Base-by-base conservation (phyloP, 306 rosid species). In the Notholithocarpus densiflorus region DNA sequence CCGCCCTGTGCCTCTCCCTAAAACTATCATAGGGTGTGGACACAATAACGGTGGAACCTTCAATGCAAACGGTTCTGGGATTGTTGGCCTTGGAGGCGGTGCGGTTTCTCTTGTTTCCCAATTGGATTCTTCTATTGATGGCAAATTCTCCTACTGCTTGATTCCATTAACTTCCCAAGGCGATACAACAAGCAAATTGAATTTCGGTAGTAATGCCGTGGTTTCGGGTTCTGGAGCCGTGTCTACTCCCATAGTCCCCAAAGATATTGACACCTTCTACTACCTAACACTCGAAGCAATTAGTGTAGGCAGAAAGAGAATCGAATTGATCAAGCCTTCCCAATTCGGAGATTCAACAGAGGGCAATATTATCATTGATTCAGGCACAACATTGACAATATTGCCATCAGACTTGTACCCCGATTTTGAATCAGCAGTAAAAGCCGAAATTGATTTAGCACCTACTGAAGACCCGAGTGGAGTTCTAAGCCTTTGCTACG, bases 131-230 rank as follows among this genome's bases (percentile, higher is more conserved):
- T 74, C 88, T 0, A 77, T 81, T 0, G 75, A 1, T 0, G 86
- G 83, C 0, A 92, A 85, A 43, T 92, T 90, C 66, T 86, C 94
- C 0, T 82, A 92, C 51, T 92, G 97, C 70, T 86, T 92, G 61
- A 26, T 77, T 4, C 83, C 92, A 1, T 0, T 59, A 0, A 6
- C 14, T 0, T 24, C 70, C 2, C 2, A 24, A 0, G 2, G 12
- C 0, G 9, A 31, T 0, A 3, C 0, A 0, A 32, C 84, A 0
- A 81, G 87, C 72, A 72, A 55, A 12, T 21, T 82, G 17, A 78
- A 18, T 23, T 89, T 89, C 11, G 90, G 90, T 1, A 23, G 51
- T 9, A 65, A 61, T 1, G 87, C 86, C 0, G 9, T 68, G 0
- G 86, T 88, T 23, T 72, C 83, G 0, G 92, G 90, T 3, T 0